Conservation (phyloP, 352 stramenopile species). For the Saprolegnia parasitica region DNA sequence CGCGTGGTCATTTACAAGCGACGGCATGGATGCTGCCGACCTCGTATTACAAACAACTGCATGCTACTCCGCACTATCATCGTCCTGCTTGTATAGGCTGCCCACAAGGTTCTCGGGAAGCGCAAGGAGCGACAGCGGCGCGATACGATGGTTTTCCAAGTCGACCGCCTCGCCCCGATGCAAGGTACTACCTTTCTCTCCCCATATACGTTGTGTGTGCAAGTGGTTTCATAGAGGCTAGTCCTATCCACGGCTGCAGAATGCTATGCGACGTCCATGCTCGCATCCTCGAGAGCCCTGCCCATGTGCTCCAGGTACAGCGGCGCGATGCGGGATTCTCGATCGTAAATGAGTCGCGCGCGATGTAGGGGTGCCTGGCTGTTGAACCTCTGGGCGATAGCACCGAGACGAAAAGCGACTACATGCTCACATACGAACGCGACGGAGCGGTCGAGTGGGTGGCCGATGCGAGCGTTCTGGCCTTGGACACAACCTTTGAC, state of each 20-base stretch:
- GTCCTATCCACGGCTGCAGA: slow-evolving; percentile 35
- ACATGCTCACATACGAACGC: slow-evolving; percentile 1
- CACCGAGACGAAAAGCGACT: not conserved
- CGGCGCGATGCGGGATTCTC: not conserved
- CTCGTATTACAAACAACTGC: too few relatives aligned
- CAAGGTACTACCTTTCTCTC: slow-evolving; percentile 17
- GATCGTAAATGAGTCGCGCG: not conserved
- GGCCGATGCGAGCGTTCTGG: not conserved
- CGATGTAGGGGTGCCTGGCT: not conserved
- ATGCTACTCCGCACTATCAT: slow-evolving; percentile 23
- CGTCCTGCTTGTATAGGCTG: slow-evolving; percentile 31
- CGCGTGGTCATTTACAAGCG: slow-evolving; percentile 82
- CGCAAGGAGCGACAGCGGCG: slow-evolving; percentile 66
- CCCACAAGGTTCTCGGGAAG: slow-evolving; percentile 72
- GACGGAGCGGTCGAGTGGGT: slow-evolving; percentile 33
- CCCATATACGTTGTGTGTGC: not conserved
- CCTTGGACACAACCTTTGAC: slow-evolving; percentile 29
- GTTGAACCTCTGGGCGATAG: not conserved
- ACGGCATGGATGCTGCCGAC: slow-evolving; percentile 36
- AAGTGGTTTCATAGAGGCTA: slow-evolving; percentile 17
- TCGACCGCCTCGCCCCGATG: slow-evolving; percentile 32
- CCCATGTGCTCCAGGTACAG: slow-evolving; percentile 24
- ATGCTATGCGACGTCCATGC: slow-evolving; percentile 39
- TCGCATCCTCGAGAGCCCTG: not conserved
- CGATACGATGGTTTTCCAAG: slow-evolving; percentile 50